These are phyloP conservation scores for Globisporangium uncinulatum DNA, from an alignment of 352 stramenopile species.

Conservation along the genomic window DNA sequence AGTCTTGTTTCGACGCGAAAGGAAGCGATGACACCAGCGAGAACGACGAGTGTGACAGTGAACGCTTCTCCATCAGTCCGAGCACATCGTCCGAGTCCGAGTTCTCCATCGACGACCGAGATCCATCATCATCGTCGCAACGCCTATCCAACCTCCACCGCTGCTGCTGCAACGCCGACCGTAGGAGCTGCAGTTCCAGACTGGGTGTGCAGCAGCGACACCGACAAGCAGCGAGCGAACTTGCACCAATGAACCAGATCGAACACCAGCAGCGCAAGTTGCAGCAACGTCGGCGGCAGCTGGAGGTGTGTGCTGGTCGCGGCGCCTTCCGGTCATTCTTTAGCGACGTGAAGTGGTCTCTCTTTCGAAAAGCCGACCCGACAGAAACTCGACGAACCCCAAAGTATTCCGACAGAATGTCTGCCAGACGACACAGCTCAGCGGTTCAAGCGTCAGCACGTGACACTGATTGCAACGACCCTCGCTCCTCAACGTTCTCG, in stretches of 20 bases:
- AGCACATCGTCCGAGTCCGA: constrained; percentile 5
- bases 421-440: not conserved
- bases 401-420: not conserved
- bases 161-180: not conserved
- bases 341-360: constrained; percentile 9
- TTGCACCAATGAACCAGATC: not conserved
- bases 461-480: not conserved
- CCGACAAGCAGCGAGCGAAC: not conserved
- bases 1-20: not conserved
- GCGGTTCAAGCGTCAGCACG: not conserved
- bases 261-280: not conserved
- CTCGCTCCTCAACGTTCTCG: not conserved
- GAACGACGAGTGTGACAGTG: not conserved
- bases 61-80: constrained; percentile 9
- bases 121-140: not conserved
- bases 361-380: constrained; percentile 2
- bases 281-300: not conserved
- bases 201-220: not conserved
- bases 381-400: not conserved
- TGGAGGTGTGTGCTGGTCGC: not conserved
- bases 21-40: not conserved
- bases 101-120: constrained; percentile 10
- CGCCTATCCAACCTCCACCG: too few species aligned
- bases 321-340: constrained; percentile 9
- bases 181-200: not conserved